Percentiles rank a stretch among this genome's conserved stretches.
These are phyloP conservation scores for Kodamaea kakaduensis DNA, from an alignment of 805 yeast genomes.

Conservation along the genomic window DNA sequence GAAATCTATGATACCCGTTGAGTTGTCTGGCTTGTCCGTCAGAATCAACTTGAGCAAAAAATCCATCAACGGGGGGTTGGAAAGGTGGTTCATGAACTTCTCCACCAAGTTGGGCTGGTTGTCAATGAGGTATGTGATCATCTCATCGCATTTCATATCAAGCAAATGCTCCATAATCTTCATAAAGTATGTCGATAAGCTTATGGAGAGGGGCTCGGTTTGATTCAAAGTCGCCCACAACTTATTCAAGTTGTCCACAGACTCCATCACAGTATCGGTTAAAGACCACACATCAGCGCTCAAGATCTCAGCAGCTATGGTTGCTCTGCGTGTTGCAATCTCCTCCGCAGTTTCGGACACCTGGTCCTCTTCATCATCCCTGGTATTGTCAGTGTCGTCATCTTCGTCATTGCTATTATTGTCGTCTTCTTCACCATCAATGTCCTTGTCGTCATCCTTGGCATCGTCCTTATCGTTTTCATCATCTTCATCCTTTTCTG, in stretches of 20 bases:
- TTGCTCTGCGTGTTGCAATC: slow-evolving; percentile 32
- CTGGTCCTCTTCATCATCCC: slow-evolving; percentile 16
- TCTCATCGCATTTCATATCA: slow-evolving; percentile 47
- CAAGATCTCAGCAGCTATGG: slow-evolving; percentile 76
- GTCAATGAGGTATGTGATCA: slow-evolving; percentile 42
- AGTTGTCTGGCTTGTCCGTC: slow-evolving; percentile 45
- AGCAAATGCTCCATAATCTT: slow-evolving; percentile 72
- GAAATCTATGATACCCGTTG: slow-evolving; percentile 44
- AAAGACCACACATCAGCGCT: slow-evolving; percentile 93
- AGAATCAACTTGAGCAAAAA: slow-evolving; percentile 40
- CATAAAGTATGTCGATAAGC: slow-evolving; percentile 83
- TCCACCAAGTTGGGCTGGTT: slow-evolving; percentile 39
- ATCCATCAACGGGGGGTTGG: slow-evolving; percentile 46
- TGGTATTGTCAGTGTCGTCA: slow-evolving; percentile 6
- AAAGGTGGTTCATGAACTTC: slow-evolving; percentile 40
- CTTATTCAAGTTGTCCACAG: slow-evolving; percentile 55
- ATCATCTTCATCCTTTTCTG: slow-evolving; percentile 5
- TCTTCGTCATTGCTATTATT: slow-evolving; percentile 17
- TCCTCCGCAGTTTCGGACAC: slow-evolving; percentile 32
- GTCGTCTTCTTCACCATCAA: slow-evolving; percentile 22
- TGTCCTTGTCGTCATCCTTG: slow-evolving; percentile 23
- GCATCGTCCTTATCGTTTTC: slow-evolving; percentile 14
- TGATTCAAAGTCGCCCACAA: slow-evolving; percentile 80
- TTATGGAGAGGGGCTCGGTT: slow-evolving; percentile 63
- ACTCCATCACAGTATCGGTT: slow-evolving; percentile 84